Conservation (phyloP, 257 asterid genomes). For the Echium plantagineum region DNA sequence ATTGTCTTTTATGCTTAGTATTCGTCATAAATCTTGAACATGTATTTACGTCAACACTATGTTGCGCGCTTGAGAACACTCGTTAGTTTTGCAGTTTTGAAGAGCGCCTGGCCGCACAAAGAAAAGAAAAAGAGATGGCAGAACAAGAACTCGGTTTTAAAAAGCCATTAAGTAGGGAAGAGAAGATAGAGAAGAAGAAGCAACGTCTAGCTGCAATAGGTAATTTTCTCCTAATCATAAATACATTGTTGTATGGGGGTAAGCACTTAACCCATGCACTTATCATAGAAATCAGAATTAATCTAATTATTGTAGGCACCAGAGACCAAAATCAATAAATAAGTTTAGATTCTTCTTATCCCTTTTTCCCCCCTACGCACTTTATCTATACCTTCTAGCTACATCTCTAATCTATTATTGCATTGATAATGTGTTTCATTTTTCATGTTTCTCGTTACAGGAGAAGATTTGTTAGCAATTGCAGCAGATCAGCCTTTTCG, state of each 20-base stretch:
- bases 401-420: not conserved
- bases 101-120: constrained; percentile 80
- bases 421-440: constrained; percentile 3
- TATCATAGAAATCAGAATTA: too few relatives aligned
- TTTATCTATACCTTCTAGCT: not conserved
- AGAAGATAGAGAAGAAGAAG: constrained; percentile 58
- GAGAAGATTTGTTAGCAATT: constrained; percentile 86
- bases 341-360: too few relatives aligned
- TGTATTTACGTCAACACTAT: constrained; percentile 3
- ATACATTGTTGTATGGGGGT: too few relatives aligned
- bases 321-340: too few relatives aligned
- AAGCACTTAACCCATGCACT: too few relatives aligned
- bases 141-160: constrained; percentile 70
- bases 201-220: constrained; percentile 95
- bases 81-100: constrained; percentile 47
- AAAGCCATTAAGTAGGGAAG: constrained; percentile 70
- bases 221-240: constrained; percentile 16
- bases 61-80: not conserved
- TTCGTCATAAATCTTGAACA: not conserved
- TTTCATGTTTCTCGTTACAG: constrained; percentile 28
- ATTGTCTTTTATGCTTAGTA: too few relatives aligned
- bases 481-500: constrained; percentile 98
- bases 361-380: not conserved
- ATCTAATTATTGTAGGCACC: too few relatives aligned
- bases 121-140: constrained; percentile 70